Conservation (phyloP, 1,284 basidiomycete species). For the Caloboletus inedulis region DNA sequence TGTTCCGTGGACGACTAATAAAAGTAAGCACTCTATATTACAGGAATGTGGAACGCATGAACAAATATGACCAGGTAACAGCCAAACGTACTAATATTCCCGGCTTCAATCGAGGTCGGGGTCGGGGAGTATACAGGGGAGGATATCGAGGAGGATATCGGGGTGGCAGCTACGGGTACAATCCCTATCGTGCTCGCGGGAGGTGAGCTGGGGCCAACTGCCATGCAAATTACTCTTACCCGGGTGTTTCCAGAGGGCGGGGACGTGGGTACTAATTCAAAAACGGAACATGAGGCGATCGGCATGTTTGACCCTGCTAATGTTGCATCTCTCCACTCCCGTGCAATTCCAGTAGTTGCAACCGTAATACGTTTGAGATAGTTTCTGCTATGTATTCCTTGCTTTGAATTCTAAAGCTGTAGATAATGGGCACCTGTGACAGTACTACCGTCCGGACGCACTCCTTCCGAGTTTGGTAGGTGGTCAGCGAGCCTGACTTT, state of each 20-base stretch:
- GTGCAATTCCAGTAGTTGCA: conserved; percentile 11
- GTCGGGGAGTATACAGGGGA: conserved; percentile 73
- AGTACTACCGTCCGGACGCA: too few species aligned
- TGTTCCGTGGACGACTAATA: conserved; percentile 91
- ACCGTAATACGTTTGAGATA: conserved; percentile 18
- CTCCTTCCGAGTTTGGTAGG: conserved; percentile 22
- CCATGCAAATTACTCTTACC: conserved; percentile 13
- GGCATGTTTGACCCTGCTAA: conserved; percentile 11
- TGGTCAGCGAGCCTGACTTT: not conserved
- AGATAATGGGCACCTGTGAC: conserved; percentile 20
- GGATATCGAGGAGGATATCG: conserved; percentile 56
- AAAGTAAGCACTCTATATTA: conserved; percentile 53
- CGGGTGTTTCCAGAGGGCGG: conserved; percentile 49
- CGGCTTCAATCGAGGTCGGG: conserved; percentile 81
- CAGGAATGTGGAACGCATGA: conserved; percentile 1
- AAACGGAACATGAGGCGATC: conserved; percentile 24
- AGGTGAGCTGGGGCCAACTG: conserved; percentile 51
- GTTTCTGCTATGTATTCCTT: conserved; percentile 30
- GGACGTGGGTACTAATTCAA: conserved; percentile 61
- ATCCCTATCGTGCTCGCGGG: conserved; percentile 76
- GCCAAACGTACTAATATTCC: conserved; percentile 93
- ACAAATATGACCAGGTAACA: conserved; percentile 62
- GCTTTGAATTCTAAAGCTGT: conserved; percentile 29
- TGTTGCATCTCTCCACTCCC: conserved; percentile 7
- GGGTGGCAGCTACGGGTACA: conserved; percentile 54